phyloP scores from a whole-genome alignment of 345 rosid species.

The Aegle marmelos region DNA sequence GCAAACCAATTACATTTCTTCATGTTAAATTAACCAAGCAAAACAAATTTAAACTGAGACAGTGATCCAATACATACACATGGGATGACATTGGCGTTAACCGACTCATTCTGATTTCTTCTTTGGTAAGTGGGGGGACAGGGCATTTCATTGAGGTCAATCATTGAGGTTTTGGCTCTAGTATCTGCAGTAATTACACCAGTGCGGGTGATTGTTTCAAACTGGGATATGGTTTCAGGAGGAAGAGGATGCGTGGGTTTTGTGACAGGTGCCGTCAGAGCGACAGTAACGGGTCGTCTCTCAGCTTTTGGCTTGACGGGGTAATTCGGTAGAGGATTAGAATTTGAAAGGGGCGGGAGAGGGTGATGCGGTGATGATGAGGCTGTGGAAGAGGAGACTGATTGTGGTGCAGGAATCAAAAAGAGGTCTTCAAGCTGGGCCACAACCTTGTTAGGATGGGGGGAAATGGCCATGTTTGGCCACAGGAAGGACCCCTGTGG shows the following conservation, averaged over 20 bases:
- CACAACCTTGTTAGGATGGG: constrained; percentile 20
- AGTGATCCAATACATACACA: constrained; percentile 14
- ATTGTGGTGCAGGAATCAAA: constrained; percentile 36
- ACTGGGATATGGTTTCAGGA: constrained; percentile 7
- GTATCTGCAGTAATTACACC: neutral
- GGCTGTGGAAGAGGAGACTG: constrained; percentile 45
- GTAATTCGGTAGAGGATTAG: constrained; percentile 20
- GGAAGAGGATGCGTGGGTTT: constrained; percentile 19
- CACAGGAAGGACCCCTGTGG: constrained; percentile 74
- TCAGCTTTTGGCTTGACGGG: constrained; percentile 53
- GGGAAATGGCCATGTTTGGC: constrained; percentile 49
- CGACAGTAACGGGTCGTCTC: constrained; percentile 26
- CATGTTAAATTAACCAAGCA: neutral
- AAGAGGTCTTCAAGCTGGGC: constrained; percentile 30
- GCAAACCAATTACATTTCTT: neutral
- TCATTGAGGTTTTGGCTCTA: neutral
- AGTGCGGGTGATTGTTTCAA: constrained; percentile 2
- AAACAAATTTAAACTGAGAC: neutral
- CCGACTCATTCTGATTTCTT: constrained; percentile 19
- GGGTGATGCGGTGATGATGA: constrained; percentile 4
- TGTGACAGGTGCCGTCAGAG: constrained; percentile 17
- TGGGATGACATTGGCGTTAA: constrained; percentile 4
- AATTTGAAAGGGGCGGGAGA: constrained; percentile 4
- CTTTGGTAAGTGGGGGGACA: constrained; percentile 42
- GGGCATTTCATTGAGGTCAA: constrained; percentile 56